Evolutionary conservation across 2,329 filamentous ascomycete species (phyloP), one percentile per base, ranked within the genome.

Genomic region (Cytospora piceae): DNA sequence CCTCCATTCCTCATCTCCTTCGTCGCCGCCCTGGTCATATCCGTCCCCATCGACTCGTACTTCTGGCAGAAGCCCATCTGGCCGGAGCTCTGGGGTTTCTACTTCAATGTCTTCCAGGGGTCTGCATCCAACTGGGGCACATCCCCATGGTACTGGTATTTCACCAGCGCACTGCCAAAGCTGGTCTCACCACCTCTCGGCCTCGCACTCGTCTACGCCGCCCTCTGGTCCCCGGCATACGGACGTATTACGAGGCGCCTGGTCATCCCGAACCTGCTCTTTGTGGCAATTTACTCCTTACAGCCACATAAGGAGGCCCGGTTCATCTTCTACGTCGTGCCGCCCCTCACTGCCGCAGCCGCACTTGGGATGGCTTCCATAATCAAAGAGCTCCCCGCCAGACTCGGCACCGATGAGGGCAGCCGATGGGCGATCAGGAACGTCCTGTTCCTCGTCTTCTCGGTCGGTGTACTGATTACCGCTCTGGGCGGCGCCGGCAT

Each of bases 281-380:
- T 94, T 76, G 82, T 96, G 24, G 84, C 84, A 5, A 77, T 96
- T 53, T 98, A 97, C 81, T 97, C 93, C 69, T 72, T 93, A 59
- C 90, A 97, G 68, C 94, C 94, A 0, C 95, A 99, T 80, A 99
- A 99, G 76, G 95, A 99, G 79, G 91, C 93, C 75, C 91, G 95
- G 22, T 99, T 99, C 81, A 89, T 99, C 71, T 88, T 98, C 72
- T 98, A 98, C 78, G 84, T 87, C 61, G 83, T 96, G 29, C 95
- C 95, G 0, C 83, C 90, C 0, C 80, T 98, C 34, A 97, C 94
- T 0, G 90, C 90, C 14, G 85, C 89, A 3, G 90, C 93, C 0
- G 89, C 92, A 3, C 82, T 92, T 5, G 89, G 88, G 24, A 92
- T 93, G 17, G 85, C 87, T 64, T 89, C 87, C 76, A 79, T 96